Base-by-base conservation (phyloP, 2,329 filamentous ascomycete genomes). In the Penicillium concentricum region DNA sequence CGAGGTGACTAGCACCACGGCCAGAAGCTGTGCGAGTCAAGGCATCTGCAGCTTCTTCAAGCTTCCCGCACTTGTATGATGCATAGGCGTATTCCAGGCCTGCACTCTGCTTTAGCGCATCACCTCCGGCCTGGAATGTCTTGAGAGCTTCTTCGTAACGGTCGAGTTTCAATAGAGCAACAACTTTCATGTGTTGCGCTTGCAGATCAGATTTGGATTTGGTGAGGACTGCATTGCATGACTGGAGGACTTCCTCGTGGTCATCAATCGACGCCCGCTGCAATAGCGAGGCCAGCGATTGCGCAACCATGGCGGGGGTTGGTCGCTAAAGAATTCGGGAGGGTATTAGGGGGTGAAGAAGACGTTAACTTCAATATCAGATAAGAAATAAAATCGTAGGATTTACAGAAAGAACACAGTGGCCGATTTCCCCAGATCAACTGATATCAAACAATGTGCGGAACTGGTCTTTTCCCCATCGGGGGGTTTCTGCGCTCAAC, bases 81-180 rank as follows among this genome's bases (percentile, higher is more conserved):
- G 82, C 81, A 73, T 88, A 88, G 20, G 83, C 82, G 69, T 85
- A 83, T 67, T 87, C 85, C 61, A 87, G 71, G n/a, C 74, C 70
- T 4, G 82, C 82, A 62, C 71, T 75, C 61, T 82, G 74, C 72
- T 85, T 84, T 65, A 87, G 67, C 47, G 69, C 70, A 60, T 82
- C 78, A 22, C 82, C 81, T 47, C 74, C 77, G 24, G 80, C 75
- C 62, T 86, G 82, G 47, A 87, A 78, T 6, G 81, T 78, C 28
- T 79, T 78, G 45, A 86, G 55, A 16, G 83, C 82, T 68, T 87
- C 85, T 9, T 85, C 81, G 63, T 82, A 87, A 45, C 85, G 82
- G 64, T 88, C 85, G 38, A 87, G 77, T 65, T 87, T 86, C 48
- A 87, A 69, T 42, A 88, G 70, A 7, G 85, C 85, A 39, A 87